Evolutionary conservation across 225 moss, liverwort and hornwort genomes (phyloP).

Genomic region (Anthoceros angustus): DNA sequence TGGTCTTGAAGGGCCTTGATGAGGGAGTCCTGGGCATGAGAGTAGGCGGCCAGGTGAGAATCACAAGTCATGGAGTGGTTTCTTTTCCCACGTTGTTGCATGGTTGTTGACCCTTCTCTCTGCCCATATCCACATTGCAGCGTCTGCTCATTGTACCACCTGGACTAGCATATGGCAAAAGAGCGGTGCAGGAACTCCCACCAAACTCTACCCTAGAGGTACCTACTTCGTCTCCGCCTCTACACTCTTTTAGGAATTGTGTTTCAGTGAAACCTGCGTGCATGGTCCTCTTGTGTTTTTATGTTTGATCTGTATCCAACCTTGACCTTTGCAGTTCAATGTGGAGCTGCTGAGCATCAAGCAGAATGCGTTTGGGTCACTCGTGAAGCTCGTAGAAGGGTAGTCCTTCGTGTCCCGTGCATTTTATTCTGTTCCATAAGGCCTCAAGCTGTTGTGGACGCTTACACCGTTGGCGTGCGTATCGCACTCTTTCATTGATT

Average conservation of each 20-base stretch:
- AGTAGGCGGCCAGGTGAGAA: constrained; percentile 88
- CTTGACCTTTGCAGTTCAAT: constrained; percentile 25
- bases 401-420: neutral
- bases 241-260: neutral
- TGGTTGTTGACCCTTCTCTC: neutral
- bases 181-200: constrained; percentile 81
- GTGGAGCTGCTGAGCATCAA: constrained; percentile 56
- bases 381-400: neutral
- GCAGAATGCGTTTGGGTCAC: constrained; percentile 31
- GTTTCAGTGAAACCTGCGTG: neutral
- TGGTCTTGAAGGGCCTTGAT: constrained; percentile 87
- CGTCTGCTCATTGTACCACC: constrained; percentile 84
- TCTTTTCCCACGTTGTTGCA: neutral
- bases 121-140: constrained; percentile 24
- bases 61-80: neutral
- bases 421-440: too few species aligned
- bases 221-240: neutral
- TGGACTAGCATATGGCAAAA: constrained; percentile 66
- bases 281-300: neutral
- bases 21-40: constrained; percentile 85
- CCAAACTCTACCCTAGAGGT: constrained; percentile 87
- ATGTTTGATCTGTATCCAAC: neutral
- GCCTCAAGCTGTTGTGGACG: too few species aligned
- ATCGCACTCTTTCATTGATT: too few species aligned
- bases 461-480: too few species aligned